A percentile compares a stretch with the other conserved stretches of the same genome.
Evolutionary conservation across 148 eudicot species (phyloP).

Genomic region (Silene latifolia): DNA sequence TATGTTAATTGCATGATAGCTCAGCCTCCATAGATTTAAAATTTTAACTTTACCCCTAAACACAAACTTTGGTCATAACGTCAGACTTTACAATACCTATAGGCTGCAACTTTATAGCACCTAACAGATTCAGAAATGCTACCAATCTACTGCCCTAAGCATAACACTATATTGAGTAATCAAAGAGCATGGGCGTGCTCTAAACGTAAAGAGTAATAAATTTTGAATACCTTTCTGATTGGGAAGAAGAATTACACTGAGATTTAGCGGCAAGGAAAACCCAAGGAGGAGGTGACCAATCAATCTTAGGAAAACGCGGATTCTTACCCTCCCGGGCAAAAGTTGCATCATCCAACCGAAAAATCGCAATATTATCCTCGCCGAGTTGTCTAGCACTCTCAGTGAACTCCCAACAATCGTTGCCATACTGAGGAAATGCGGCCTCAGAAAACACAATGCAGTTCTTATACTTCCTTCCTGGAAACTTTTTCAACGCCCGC

Average conservation of each 20-base stretch:
- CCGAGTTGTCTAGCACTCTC: background rate
- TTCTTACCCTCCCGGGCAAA: background rate
- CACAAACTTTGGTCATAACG: too few relatives aligned
- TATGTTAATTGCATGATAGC: background rate
- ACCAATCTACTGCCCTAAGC: background rate
- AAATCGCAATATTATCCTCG: background rate
- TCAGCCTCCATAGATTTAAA: too few relatives aligned
- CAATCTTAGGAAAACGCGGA: background rate
- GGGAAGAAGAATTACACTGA: background rate
- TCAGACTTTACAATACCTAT: too few relatives aligned
- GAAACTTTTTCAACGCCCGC: background rate
- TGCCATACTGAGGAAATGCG: background rate
- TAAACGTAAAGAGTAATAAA: background rate
- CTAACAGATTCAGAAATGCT: background rate
- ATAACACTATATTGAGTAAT: background rate
- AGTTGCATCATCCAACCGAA: background rate
- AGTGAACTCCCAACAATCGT: background rate
- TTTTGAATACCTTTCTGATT: background rate
- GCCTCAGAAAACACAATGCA: constrained; percentile 1
- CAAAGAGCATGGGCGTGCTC: too few relatives aligned
- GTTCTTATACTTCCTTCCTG: background rate
- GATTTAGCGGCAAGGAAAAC: background rate
- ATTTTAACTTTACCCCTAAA: background rate
- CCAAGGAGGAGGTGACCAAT: constrained; percentile 8
- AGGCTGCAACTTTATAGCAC: background rate